Conservation (phyloP, 352 stramenopile species). For the Pythium vanterpoolii region DNA sequence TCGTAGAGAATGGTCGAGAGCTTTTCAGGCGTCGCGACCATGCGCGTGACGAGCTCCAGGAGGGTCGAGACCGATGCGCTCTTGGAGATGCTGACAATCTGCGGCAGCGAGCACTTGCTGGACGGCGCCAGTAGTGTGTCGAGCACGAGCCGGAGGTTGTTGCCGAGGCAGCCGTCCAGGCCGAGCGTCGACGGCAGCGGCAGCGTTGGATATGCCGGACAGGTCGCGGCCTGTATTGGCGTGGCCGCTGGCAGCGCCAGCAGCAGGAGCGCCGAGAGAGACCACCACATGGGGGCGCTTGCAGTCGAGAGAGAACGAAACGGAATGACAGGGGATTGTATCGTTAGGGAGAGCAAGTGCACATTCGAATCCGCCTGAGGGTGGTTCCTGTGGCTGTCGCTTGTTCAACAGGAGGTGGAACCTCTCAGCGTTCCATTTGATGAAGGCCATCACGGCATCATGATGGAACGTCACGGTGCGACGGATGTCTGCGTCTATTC, state of each 20-base stretch:
- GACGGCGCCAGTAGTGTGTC: slow-evolving; percentile 28
- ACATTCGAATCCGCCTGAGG: no score
- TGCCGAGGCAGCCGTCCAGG: slow-evolving; percentile 47
- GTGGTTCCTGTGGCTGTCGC: not conserved
- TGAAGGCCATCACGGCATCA: no score
- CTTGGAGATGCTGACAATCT: slow-evolving; percentile 34
- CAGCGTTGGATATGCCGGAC: slow-evolving; percentile 1
- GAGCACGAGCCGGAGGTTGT: slow-evolving; percentile 38
- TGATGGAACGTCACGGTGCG: no score
- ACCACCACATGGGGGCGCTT: not conserved
- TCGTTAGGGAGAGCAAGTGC: no score
- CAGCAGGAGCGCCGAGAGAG: not conserved
- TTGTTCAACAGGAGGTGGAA: not conserved
- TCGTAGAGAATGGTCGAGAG: slow-evolving; percentile 43
- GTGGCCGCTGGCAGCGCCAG: not conserved
- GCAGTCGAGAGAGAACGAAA: no score
- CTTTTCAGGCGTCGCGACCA: slow-evolving; percentile 31
- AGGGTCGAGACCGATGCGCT: slow-evolving; percentile 29
- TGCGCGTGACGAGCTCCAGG: slow-evolving; percentile 27
- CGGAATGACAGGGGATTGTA: no score
- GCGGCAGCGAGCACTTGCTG: slow-evolving; percentile 33
- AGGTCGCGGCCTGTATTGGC: not conserved
- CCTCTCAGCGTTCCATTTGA: not conserved
- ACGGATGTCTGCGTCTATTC: no score
- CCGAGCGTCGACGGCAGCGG: slow-evolving; percentile 34